Conservation (phyloP, 176 grass and related monocot genomes). For the Echinochloa phyllopogon region DNA sequence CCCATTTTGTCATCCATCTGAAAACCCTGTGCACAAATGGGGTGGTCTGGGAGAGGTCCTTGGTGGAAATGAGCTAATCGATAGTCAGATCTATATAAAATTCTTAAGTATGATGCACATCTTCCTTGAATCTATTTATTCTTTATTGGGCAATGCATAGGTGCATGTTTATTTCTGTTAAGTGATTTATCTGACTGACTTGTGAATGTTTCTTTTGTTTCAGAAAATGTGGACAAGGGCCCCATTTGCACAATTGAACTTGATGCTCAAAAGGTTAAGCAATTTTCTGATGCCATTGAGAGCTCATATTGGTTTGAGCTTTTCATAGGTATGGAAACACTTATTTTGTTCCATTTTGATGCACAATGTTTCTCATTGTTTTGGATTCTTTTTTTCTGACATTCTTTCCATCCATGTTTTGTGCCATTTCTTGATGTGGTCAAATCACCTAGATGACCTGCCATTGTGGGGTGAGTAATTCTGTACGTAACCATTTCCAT, state of each 20-base stretch:
- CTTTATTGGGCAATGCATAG: conserved; percentile 20
- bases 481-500: conserved; percentile 22
- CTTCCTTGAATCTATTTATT: conserved; percentile 39
- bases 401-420: conserved; percentile 34
- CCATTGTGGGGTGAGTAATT: conserved; percentile 87
- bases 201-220: conserved; percentile 36
- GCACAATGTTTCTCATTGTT: conserved; percentile 22
- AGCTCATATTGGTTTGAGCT: conserved; percentile 99
- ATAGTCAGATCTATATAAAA: conserved; percentile 93
- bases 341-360: conserved; percentile 39
- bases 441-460: conserved; percentile 76
- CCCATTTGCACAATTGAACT: conserved; percentile 83
- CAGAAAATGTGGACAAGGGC: conserved; percentile 81
- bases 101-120: conserved; percentile 78
- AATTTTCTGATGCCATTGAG: conserved; percentile 93
- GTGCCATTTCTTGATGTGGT: conserved; percentile 32
- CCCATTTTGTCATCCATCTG: conserved; percentile 88
- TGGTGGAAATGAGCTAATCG: conserved; percentile 97
- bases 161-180: conserved; percentile 26
- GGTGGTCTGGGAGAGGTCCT: conserved; percentile 98
- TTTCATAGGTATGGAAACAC: conserved; percentile 78
- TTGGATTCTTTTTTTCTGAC: conserved; percentile 42
- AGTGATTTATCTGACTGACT: background rate
- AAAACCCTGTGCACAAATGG: conserved; percentile 92
- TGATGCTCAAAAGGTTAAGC: conserved; percentile 77